Evolutionary conservation across 2,329 filamentous ascomycete genomes (phyloP).

Genomic region (Aureobasidium mangrovei): DNA sequence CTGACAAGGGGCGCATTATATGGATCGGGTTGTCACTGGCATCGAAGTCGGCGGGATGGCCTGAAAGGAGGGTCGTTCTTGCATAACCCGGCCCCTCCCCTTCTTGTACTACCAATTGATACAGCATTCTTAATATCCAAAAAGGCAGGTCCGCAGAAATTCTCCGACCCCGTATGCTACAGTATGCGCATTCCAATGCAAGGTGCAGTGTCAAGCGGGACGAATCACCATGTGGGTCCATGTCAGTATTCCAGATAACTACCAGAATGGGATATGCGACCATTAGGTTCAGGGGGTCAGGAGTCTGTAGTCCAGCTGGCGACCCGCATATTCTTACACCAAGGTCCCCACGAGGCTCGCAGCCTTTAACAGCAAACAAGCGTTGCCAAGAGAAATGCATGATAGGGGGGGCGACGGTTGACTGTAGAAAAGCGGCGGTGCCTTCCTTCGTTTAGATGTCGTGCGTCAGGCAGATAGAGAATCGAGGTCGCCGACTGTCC

Average conservation of each 20-base stretch:
- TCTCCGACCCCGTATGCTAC: background rate
- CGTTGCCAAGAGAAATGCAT: slow-evolving; percentile 5
- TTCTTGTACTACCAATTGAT: slow-evolving; percentile 5
- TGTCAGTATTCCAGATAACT: background rate
- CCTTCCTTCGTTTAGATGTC: background rate
- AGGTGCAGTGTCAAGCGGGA: background rate
- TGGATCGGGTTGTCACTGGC: background rate
- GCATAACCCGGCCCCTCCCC: background rate
- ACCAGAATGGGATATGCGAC: background rate
- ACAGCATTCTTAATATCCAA: background rate
- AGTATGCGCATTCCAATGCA: too few relatives aligned
- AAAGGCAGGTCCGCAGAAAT: background rate
- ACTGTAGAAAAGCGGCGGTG: background rate
- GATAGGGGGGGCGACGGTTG: slow-evolving; percentile 1
- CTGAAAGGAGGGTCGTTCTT: background rate
- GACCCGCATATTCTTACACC: background rate
- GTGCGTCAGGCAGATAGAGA: background rate
- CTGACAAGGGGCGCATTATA: background rate
- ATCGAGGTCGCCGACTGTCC: background rate
- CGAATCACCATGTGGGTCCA: background rate
- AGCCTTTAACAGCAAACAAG: background rate
- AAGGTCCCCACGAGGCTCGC: background rate
- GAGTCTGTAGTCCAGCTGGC: background rate
- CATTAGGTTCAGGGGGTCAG: slow-evolving; percentile 6
- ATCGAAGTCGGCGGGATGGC: background rate